Evolutionary conservation across 2,329 filamentous ascomycete genomes (phyloP).

Genomic region (Pseudocercospora cruenta): DNA sequence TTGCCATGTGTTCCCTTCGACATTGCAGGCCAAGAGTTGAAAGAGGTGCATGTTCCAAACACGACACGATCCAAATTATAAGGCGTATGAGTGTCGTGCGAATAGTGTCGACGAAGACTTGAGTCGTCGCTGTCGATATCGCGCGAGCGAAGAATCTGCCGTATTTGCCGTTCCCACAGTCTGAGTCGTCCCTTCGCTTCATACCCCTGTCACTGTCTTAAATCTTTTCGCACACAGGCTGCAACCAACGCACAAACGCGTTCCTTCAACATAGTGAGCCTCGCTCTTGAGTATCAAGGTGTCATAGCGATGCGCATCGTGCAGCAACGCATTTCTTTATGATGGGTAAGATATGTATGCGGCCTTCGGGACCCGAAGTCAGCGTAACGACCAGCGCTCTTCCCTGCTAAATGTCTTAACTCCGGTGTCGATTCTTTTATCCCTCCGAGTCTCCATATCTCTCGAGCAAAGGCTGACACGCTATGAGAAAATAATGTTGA

Average conservation of each 20-base stretch:
- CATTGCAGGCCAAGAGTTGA: conserved; percentile 24
- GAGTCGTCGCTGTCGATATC: background rate
- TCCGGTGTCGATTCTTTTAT: too few species aligned
- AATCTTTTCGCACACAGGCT: background rate
- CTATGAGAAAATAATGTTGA: background rate
- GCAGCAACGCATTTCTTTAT: background rate
- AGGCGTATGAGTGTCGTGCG: background rate
- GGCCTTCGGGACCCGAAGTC: background rate
- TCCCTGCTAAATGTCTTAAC: background rate
- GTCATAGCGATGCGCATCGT: background rate
- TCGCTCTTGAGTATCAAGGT: background rate
- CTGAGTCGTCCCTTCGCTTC: background rate
- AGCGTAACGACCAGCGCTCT: background rate
- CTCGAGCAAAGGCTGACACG: too few species aligned
- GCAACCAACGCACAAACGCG: too few species aligned
- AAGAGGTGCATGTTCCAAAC: conserved; percentile 15
- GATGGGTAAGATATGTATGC: background rate
- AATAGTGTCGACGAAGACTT: background rate
- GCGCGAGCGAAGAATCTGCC: background rate
- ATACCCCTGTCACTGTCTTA: background rate
- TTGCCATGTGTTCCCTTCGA: conserved; percentile 29
- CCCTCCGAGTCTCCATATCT: too few species aligned
- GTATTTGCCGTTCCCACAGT: background rate
- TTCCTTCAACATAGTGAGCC: background rate
- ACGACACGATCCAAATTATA: conserved; percentile 7